Evolutionary conservation across 2,329 filamentous ascomycete species (phyloP), one percentile per base, ranked within the genome.

Genomic region (Pseudopithomyces maydicus): DNA sequence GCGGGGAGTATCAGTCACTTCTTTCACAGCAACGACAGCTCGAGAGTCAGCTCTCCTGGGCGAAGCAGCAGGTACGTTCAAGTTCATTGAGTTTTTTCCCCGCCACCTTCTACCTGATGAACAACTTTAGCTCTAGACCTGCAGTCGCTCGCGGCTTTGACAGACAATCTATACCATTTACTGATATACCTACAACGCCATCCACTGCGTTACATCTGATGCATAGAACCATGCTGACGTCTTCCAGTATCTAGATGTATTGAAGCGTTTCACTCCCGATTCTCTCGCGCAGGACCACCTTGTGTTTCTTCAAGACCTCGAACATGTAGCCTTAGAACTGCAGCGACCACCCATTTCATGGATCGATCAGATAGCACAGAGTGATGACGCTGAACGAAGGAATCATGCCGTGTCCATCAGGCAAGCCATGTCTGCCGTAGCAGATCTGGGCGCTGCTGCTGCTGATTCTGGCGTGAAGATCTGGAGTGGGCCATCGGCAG

Each of bases 51-150:
- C 70, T 82, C 44, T 76, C 72, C 15, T 80, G 76, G 66, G 79
- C 79, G 20, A 79, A 81, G 67, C 75, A 81, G 59, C 80, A 82
- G 78, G 80, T 82, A 73, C 63, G 78, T 61, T 14, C 46, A 41
- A 20, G 15, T 22, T 19, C 15, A 26, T 11, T 53, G 49, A 42
- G 53, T 32, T 58, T 42, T 50, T 20, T 19, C 20, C 42, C 50
- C 38, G 41, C 53, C 49, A 39, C 59, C 59, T 51, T 59, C 61
- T 63, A 64, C 66, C 74, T 80, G 79, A 80, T 79, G 77, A 79
- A 70, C 64, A 72, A 66, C 65, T 56, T 67, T 81, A 81, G 79
- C 79, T 81, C 79, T 82, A 81, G 79, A 81, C 75, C 79, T 81
- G 77, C 73, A 82, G 79, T 73, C 75, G 75, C 71, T 64, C 53